Evolutionary conservation across 495 filamentous ascomycete genomes (phyloP).

Genomic region (Podospora conica): DNA sequence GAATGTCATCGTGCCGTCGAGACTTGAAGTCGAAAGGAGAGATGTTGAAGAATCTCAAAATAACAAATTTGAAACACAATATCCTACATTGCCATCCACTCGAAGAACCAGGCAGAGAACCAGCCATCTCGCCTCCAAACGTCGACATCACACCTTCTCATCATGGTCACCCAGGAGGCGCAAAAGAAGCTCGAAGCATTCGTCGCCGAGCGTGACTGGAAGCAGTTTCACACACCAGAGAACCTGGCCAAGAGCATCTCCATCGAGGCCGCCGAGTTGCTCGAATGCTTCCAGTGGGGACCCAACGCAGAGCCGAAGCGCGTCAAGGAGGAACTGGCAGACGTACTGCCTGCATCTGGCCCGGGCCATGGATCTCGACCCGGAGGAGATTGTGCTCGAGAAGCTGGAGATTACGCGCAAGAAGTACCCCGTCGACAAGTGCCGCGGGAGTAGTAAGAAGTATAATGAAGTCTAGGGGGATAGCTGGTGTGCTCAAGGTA

Average conservation of each 20-base stretch:
- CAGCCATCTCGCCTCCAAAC: background rate
- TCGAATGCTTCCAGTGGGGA: slow-evolving; percentile 13
- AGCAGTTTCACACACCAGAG: slow-evolving; percentile 5
- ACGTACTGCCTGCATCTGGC: slow-evolving; percentile 11
- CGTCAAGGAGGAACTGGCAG: slow-evolving; percentile 11
- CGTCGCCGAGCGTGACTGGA: slow-evolving; percentile 12
- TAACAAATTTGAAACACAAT: too few species aligned
- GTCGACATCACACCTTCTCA: background rate
- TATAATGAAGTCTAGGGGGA: background rate
- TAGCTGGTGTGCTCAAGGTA: too few species aligned
- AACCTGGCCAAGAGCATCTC: slow-evolving; percentile 15
- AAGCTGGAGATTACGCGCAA: slow-evolving; percentile 12
- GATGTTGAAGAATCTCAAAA: background rate
- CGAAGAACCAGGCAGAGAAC: background rate
- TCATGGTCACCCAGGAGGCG: background rate
- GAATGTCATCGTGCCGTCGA: background rate
- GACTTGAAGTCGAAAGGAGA: background rate
- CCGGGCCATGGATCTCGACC: background rate
- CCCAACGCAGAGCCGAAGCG: slow-evolving; percentile 1
- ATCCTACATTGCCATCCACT: background rate
- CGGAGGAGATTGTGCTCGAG: slow-evolving; percentile 9
- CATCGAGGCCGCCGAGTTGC: slow-evolving; percentile 12
- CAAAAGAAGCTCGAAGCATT: slow-evolving; percentile 9
- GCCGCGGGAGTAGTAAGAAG: background rate
- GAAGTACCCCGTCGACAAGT: slow-evolving; percentile 8